Base-by-base conservation (phyloP, 495 filamentous ascomycete species). In the Daldinia caldariorum region DNA sequence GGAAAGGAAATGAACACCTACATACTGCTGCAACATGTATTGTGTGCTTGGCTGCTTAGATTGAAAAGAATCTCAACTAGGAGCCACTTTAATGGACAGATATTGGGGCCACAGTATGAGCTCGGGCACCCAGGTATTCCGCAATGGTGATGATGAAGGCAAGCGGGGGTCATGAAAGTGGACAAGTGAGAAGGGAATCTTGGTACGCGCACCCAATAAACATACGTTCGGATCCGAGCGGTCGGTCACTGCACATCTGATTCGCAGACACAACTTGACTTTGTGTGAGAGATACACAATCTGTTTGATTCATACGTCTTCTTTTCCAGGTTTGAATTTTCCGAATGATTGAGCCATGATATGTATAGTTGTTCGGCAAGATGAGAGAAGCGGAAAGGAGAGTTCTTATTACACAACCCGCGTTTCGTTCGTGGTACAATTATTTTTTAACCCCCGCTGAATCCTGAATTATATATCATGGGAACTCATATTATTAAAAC, bases 241-340 rank as follows among this genome's bases (percentile, higher is more conserved):
- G 69, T 51, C 41, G 69, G 69, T 64, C 64, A 51, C 69, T 67
- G 64, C 69, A 72, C 59, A 22, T 68, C 61, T 67, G 69, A 72
- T 72, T 72, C 69, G 69, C 60, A 72, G 69, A 50, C 39, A 47
- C 35, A 38, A 29, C 41, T 63, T 31, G 47, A 49, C 69, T 59
- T 47, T 63, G 59, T 58, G 61, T 63, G 58, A 63, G 54, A 71
- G 58, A 71, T 54, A 56, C 69, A 67, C 63, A 63, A 62, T 63
- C 45, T 63, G 58, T 63, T 62, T 63, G 63, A 71, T 66, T 58
- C 63, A 63, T 55, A 71, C 62, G 63, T 63, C 63, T 18, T 16
- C 7, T 53, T 71, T 71, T 67, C 54, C 69, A 72, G 64, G 69
- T 72, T 72, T 67, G 64, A 72, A 72, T 67, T 72, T 67, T 64